Evolutionary conservation across 208 protist species (phyloP).

Genomic region (Tritrichomonas musculus): DNA sequence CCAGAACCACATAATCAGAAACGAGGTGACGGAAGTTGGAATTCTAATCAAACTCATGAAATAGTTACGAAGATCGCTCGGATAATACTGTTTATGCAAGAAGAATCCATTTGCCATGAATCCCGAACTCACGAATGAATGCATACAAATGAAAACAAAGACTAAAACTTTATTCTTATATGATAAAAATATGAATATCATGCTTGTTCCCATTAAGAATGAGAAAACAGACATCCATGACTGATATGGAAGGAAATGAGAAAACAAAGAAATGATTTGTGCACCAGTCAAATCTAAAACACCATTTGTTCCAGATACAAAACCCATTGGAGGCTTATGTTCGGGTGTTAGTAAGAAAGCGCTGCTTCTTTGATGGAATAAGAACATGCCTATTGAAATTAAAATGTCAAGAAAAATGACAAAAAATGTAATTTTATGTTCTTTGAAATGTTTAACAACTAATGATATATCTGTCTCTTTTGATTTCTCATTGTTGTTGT

Average conservation of each 20-base stretch:
- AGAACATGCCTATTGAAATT: neutral
- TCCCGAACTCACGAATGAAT: neutral
- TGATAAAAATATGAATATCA: neutral
- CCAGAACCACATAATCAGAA: too few relatives aligned
- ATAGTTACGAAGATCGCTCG: too few relatives aligned
- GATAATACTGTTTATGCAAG: too few relatives aligned
- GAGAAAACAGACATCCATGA: neutral
- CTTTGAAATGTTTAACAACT: neutral
- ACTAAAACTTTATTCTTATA: neutral
- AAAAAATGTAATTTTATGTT: neutral
- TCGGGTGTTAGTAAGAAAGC: neutral
- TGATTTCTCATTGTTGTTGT: neutral
- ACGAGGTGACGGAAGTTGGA: too few relatives aligned
- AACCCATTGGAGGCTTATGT: neutral
- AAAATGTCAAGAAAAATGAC: neutral
- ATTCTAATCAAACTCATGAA: too few relatives aligned
- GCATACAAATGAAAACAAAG: neutral
- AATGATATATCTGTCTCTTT: neutral
- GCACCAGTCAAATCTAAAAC: neutral
- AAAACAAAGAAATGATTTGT: neutral
- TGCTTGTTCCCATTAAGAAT: neutral
- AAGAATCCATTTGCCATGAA: too few relatives aligned
- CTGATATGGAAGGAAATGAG: neutral
- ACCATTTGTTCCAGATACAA: neutral
- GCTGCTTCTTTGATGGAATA: neutral